Base-by-base conservation (phyloP, 1,284 basidiomycete genomes). In the Ceratobasidium sp. region DNA sequence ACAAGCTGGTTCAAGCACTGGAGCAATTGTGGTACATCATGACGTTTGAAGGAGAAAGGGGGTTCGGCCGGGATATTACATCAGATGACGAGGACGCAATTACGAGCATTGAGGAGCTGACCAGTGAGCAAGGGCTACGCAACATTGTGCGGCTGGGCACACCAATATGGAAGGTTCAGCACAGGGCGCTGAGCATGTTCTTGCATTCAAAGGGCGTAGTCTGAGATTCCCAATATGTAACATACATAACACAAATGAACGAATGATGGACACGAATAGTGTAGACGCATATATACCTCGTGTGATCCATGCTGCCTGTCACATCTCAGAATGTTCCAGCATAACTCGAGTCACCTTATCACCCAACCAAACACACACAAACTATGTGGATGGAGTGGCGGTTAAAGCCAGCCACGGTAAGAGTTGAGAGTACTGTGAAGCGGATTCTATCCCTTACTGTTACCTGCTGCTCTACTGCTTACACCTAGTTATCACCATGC, bases 61-160 rank as follows among this genome's bases (percentile, higher is more conserved):
- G 66, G 16, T 49, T 46, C 26, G 66, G 66, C 11, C 66, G 66
- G n/a, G 66, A 70, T 28, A 70, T 70, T 49, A 55, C 41, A 7
- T 38, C n/a, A 6, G 54, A 58, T 14, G 66, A 70, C 23, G 54
- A 70, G 32, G 54, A 43, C 16, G 2, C 9, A 8, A 58, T 70
- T 18, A 70, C 66, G 38, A 43, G 26, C 23, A 26, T 46, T n/a
- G 54, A 57, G 41, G 66, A 70, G 32, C 14, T 70, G 30, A 44
- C 47, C 52, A 54, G 66, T 35, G 43, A 57, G 32, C 23, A 58
- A 14, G 66, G 66, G 13, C 18, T 70, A 16, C 57, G 26, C 11
- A 38, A 32, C 23, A 18, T 70, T 18, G 66, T 70, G 6, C 38
- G 44, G 18, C 43, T 70, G 14, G 66, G 66, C 2, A 70, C 52